phyloP scores from a whole-genome alignment of 345 rosid genomes.

The Eutrema heterophyllum region DNA sequence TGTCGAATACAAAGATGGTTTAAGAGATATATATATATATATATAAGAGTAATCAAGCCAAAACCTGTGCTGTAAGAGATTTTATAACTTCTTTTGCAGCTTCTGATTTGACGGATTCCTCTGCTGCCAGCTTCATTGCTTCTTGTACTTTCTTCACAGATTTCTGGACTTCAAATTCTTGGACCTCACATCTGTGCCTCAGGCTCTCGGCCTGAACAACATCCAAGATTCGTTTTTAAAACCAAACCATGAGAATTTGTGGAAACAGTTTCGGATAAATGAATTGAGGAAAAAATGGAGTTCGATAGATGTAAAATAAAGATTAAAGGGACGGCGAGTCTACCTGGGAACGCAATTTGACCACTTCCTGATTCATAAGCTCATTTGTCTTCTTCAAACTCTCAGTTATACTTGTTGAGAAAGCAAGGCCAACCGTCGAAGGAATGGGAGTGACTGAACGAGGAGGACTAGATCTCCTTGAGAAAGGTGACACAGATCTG shows the following conservation, averaged over 20 bases:
- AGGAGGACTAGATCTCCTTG: slow-evolving; percentile 92
- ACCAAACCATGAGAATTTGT: neutral
- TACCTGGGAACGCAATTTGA: slow-evolving; percentile 91
- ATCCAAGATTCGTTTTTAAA: neutral
- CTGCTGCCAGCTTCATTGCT: slow-evolving; percentile 64
- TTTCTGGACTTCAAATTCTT: slow-evolving; percentile 80
- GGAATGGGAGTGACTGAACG: slow-evolving; percentile 95
- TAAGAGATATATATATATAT: neutral
- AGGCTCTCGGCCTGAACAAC: slow-evolving; percentile 65
- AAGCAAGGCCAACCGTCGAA: slow-evolving; percentile 69
- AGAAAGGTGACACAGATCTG: slow-evolving; percentile 94
- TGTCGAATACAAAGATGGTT: neutral
- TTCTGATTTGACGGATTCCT: slow-evolving; percentile 78
- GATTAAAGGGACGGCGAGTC: neutral
- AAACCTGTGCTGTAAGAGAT: slow-evolving; percentile 90
- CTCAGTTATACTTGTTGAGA: slow-evolving; percentile 70
- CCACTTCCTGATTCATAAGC: slow-evolving; percentile 83
- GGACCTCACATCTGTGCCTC: slow-evolving; percentile 72
- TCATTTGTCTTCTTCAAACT: slow-evolving; percentile 95
- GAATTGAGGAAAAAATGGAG: neutral
- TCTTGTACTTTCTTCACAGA: slow-evolving; percentile 79
- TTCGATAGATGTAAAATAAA: neutral
- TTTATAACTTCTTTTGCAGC: slow-evolving; percentile 96
- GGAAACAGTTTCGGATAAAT: neutral
- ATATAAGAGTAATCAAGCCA: slow-evolving; percentile 9